These are phyloP conservation scores for Fusarium sp. DNA, from an alignment of 2,329 filamentous ascomycete species.

Conservation along the genomic window DNA sequence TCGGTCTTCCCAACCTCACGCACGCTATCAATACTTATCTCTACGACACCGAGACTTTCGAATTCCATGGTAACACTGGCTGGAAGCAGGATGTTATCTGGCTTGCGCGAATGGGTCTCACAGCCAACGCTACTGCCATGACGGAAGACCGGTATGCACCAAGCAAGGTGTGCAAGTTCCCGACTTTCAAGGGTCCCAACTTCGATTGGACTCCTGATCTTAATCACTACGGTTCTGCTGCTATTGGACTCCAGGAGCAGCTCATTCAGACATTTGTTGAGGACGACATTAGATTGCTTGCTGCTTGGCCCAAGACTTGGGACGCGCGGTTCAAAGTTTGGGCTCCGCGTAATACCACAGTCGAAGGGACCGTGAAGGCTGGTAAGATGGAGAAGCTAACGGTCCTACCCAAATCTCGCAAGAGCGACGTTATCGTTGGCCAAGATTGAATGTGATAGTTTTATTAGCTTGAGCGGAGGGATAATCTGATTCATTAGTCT, in stretches of 20 bases:
- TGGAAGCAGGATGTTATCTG: slow-evolving; percentile 13
- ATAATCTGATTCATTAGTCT: not conserved
- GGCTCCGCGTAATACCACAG: not conserved
- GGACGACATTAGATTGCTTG: not conserved
- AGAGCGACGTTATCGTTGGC: not conserved
- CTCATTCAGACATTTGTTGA: slow-evolving; percentile 3
- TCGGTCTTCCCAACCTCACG: not conserved
- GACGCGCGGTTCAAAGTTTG: not conserved
- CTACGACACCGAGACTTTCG: not conserved
- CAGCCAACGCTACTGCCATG: not conserved
- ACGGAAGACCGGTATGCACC: not conserved
- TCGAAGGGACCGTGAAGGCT: not conserved
- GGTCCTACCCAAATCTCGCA: not conserved
- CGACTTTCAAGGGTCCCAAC: slow-evolving; percentile 2
- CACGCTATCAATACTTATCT: slow-evolving; percentile 4
- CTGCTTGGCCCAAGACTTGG: slow-evolving; percentile 4
- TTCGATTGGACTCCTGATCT: slow-evolving; percentile 7
- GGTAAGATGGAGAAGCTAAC: not conserved
- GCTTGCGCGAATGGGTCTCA: slow-evolving; percentile 3
- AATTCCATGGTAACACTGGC: not conserved
- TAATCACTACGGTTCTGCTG: not conserved
- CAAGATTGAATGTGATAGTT: not conserved
- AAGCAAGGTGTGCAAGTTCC: slow-evolving; percentile 3
- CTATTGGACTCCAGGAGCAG: slow-evolving; percentile 9
- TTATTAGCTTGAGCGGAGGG: rapidly evolving